Conservation (phyloP, 495 filamentous ascomycete genomes). For the Aspergillus steynii region DNA sequence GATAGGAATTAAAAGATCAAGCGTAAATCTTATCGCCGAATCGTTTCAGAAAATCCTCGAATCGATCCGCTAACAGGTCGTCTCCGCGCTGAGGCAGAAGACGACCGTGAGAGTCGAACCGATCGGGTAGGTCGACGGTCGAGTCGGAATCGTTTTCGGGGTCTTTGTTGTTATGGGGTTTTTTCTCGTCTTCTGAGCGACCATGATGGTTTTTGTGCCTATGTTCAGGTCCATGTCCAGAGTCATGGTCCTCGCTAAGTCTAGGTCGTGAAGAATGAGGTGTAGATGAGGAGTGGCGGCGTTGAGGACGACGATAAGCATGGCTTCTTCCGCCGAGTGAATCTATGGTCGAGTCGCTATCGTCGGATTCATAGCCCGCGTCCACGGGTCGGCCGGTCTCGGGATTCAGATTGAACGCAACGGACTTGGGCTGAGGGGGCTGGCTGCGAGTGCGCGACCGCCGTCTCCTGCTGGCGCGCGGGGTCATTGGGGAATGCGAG, state of each 20-base stretch:
- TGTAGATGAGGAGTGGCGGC: conserved; percentile 30
- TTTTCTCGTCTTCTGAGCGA: conserved; percentile 1
- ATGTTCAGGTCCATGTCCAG: neutral
- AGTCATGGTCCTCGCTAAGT: neutral
- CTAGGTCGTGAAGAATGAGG: conserved; percentile 17
- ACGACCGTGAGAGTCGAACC: conserved; percentile 64
- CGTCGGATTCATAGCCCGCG: conserved; percentile 45
- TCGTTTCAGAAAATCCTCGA: conserved; percentile 41
- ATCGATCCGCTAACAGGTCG: conserved; percentile 34
- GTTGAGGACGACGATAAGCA: conserved; percentile 20
- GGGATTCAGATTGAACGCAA: conserved; percentile 36
- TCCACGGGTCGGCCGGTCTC: conserved; percentile 18
- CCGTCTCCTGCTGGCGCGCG: conserved; percentile 13
- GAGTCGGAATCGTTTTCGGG: conserved; percentile 43
- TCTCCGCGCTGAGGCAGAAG: conserved; percentile 40
- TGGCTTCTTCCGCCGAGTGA: conserved; percentile 22
- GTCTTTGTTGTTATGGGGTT: conserved; percentile 16
- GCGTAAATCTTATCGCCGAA: conserved; percentile 27
- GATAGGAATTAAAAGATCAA: conserved; percentile 13
- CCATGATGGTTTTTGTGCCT: conserved; percentile 8
- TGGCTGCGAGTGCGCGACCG: conserved; percentile 27
- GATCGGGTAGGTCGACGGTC: conserved; percentile 59
- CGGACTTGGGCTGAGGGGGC: conserved; percentile 36
- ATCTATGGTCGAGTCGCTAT: conserved; percentile 41
- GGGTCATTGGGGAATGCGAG: conserved; percentile 5